Percentiles rank a stretch among this genome's conserved stretches.
Conservation (phyloP, 2,329 filamentous ascomycete genomes). For the Aspergillus pseudoglaucus region DNA sequence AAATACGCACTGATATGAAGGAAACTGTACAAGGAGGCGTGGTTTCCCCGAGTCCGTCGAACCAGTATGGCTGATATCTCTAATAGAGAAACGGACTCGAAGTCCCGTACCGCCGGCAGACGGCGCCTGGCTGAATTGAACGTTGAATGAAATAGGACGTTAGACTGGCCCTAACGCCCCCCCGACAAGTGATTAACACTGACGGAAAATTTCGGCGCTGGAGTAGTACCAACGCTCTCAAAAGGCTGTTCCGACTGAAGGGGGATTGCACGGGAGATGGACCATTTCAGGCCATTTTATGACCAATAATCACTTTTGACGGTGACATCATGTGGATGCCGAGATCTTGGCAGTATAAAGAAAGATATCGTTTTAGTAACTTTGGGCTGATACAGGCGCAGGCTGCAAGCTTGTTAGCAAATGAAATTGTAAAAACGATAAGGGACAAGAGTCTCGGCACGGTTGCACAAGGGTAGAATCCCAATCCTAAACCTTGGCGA, state of each 20-base stretch:
- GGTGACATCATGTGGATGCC: slow-evolving; percentile 14
- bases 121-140: not conserved
- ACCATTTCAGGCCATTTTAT: slow-evolving; percentile 1
- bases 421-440: slow-evolving; percentile 5
- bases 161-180: not conserved
- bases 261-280: slow-evolving; percentile 4
- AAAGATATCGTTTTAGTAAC: slow-evolving; percentile 28
- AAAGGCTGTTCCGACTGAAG: slow-evolving; percentile 3
- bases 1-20: no score
- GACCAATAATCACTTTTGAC: slow-evolving; percentile 4
- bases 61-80: no score
- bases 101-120: not conserved
- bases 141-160: not conserved
- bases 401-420: slow-evolving; percentile 28
- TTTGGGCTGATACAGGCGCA: slow-evolving; percentile 41
- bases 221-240: slow-evolving; percentile 6
- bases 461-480: slow-evolving; percentile 11
- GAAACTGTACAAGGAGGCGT: no score
- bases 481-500: slow-evolving; percentile 15
- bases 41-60: no score
- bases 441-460: slow-evolving; percentile 15
- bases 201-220: slow-evolving; percentile 7
- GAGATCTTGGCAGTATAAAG: slow-evolving; percentile 14
- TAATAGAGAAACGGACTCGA: not conserved
- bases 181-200: slow-evolving; percentile 7